phyloP scores from a whole-genome alignment of 2,329 filamentous ascomycete genomes.

The Cordyceps farinosa region DNA sequence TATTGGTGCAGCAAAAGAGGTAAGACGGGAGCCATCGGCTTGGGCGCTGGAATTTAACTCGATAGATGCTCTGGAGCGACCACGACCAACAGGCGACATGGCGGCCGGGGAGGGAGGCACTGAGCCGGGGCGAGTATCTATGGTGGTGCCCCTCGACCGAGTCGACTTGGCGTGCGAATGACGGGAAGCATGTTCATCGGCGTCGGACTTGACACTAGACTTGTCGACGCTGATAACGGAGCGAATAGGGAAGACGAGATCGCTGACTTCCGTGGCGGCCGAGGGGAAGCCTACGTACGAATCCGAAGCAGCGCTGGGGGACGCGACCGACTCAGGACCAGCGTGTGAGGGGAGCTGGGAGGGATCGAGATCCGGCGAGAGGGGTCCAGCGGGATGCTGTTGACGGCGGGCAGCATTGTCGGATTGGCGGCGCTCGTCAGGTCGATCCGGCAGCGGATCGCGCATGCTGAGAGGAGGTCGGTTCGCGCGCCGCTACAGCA shows the following conservation, averaged over 20 bases:
- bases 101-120: slow-evolving; percentile 1
- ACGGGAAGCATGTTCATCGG: slow-evolving; percentile 38
- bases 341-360: not conserved
- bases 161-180: slow-evolving; percentile 31
- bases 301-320: slow-evolving; percentile 7
- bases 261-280: slow-evolving; percentile 36
- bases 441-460: not conserved
- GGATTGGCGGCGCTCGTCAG: slow-evolving; percentile 6
- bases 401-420: not conserved
- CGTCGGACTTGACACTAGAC: slow-evolving; percentile 35
- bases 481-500: not conserved
- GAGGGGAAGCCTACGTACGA: slow-evolving; percentile 27
- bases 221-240: slow-evolving; percentile 73
- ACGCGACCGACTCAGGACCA: not conserved
- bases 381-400: not conserved
- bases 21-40: slow-evolving; percentile 38
- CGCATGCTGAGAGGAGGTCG: slow-evolving; percentile 9
- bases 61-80: slow-evolving; percentile 21
- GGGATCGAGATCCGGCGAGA: not conserved
- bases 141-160: slow-evolving; percentile 26
- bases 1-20: slow-evolving; percentile 34
- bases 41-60: slow-evolving; percentile 45
- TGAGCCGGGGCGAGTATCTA: slow-evolving; percentile 24
- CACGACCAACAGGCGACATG: slow-evolving; percentile 6
- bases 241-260: slow-evolving; percentile 76